These are phyloP conservation scores for Aspergillus thermomutatus DNA, from an alignment of 2,329 filamentous ascomycete genomes.

Conservation along the genomic window DNA sequence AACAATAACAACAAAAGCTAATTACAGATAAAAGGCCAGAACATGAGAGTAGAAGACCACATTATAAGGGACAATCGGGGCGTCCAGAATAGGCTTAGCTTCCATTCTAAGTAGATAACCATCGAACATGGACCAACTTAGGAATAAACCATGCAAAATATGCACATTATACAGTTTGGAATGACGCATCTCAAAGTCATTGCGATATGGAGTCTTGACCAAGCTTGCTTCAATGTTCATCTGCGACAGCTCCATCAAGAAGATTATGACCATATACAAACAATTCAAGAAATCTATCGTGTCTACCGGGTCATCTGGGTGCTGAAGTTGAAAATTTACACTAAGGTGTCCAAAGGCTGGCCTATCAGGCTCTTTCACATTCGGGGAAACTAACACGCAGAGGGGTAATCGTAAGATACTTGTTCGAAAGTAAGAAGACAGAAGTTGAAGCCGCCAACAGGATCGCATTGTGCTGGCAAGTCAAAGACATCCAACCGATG, in stretches of 20 bases:
- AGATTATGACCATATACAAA: neutral
- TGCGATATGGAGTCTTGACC: neutral
- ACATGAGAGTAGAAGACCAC: neutral
- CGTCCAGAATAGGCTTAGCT: constrained; percentile 1
- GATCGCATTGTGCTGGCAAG: neutral
- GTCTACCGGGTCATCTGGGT: neutral
- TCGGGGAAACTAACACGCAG: neutral
- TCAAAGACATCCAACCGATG: neutral
- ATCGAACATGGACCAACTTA: too few relatives aligned
- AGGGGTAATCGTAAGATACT: constrained; percentile 5
- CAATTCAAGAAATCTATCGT: neutral
- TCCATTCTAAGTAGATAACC: neutral
- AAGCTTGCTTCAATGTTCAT: neutral
- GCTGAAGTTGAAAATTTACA: neutral
- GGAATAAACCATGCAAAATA: too few relatives aligned
- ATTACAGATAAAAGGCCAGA: neutral
- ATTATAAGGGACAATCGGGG: neutral
- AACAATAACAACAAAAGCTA: neutral
- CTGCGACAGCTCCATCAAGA: neutral
- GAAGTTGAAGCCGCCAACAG: neutral
- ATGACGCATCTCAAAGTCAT: neutral
- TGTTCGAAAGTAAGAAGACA: neutral
- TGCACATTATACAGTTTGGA: too few relatives aligned
- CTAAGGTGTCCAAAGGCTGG: neutral
- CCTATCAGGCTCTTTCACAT: constrained; percentile 1